A percentile compares a stretch with the other conserved stretches of the same genome.
Conservation (phyloP, 768 basidiomycete species). For the Amanita exitialis region DNA sequence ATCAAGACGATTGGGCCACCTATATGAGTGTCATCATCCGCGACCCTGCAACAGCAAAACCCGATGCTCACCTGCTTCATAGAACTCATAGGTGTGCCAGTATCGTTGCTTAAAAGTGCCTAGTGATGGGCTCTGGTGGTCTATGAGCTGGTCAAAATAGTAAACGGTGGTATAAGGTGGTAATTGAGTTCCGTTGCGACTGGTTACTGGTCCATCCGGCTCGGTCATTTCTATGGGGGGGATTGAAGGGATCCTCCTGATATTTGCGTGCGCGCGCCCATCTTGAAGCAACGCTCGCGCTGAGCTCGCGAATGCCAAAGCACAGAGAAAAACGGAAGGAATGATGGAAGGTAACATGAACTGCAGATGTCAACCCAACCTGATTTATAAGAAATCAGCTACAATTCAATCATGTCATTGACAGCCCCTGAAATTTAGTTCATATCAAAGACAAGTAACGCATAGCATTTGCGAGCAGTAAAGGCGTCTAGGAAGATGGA, state of each 20-base stretch:
- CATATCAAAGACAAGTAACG: too few species aligned
- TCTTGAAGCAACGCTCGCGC: constrained; percentile 20
- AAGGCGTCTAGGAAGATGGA: too few species aligned
- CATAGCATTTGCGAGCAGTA: too few species aligned
- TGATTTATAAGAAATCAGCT: not conserved
- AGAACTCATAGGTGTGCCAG: constrained; percentile 63
- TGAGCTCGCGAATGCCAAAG: not conserved
- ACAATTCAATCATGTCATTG: too few species aligned
- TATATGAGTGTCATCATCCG: constrained; percentile 11
- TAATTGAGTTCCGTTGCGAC: constrained; percentile 31
- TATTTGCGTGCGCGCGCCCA: constrained; percentile 32
- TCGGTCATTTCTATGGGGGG: constrained; percentile 20
- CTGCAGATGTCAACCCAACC: not conserved
- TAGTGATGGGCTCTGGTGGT: constrained; percentile 41
- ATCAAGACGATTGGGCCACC: constrained; percentile 53
- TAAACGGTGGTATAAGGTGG: constrained; percentile 39
- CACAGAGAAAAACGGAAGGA: not conserved
- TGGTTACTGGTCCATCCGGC: constrained; percentile 25
- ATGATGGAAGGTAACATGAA: not conserved
- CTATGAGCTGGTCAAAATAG: constrained; percentile 48
- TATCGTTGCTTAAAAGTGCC: constrained; percentile 75
- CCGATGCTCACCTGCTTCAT: constrained; percentile 32
- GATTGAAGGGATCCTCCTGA: constrained; percentile 26
- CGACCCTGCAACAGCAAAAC: not conserved
- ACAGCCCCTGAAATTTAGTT: too few species aligned